Conservation (phyloP, 202 grass and related monocot genomes). For the Panicum hallii region DNA sequence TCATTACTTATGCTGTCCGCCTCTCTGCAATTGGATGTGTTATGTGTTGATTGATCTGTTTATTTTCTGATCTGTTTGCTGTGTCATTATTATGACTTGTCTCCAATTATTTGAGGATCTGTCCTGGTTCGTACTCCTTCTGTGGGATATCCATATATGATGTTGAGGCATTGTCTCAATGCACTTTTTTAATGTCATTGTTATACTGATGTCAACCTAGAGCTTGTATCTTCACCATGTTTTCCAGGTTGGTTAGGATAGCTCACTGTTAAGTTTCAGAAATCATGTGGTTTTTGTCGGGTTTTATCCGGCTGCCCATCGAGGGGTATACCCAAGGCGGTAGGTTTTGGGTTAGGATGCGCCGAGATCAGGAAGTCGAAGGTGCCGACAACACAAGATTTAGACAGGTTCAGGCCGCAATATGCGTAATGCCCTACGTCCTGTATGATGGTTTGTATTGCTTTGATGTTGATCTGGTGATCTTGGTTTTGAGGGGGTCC, state of each 20-base stretch:
- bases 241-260: conserved; percentile 3
- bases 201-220: neutral
- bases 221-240: conserved; percentile 5
- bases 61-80: conserved; percentile 27
- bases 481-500: too few relatives aligned
- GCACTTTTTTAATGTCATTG: neutral
- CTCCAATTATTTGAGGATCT: neutral
- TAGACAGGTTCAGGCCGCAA: too few relatives aligned
- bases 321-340: too few relatives aligned
- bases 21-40: neutral
- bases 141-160: neutral
- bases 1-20: conserved; percentile 19
- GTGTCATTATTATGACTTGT: neutral
- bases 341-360: too few relatives aligned
- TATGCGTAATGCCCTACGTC: too few relatives aligned
- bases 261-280: neutral
- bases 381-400: too few relatives aligned
- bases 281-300: too few relatives aligned
- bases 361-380: too few relatives aligned
- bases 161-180: neutral
- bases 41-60: conserved; percentile 12
- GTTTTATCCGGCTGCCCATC: too few relatives aligned
- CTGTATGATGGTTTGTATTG: too few relatives aligned
- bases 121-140: neutral
- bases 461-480: too few relatives aligned